phyloP scores from a whole-genome alignment of 2,329 filamentous ascomycete species.

The Colletotrichum sp. region DNA sequence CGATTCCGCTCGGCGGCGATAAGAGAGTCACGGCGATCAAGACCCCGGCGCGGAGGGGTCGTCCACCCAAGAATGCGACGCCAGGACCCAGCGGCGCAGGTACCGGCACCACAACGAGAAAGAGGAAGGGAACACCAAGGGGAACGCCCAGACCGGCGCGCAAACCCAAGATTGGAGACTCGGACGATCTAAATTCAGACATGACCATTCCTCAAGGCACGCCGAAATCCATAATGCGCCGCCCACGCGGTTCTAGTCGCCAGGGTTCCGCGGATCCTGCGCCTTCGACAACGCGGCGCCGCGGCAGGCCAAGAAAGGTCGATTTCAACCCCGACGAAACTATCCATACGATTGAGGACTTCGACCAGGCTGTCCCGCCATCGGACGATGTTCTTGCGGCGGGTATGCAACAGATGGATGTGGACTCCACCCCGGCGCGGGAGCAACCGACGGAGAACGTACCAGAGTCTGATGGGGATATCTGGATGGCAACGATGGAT shows the following conservation, averaged over 20 bases:
- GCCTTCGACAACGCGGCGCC: slow-evolving; percentile 1
- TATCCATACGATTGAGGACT: slow-evolving; percentile 27
- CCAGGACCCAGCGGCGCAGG: slow-evolving; percentile 44
- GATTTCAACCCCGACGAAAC: slow-evolving; percentile 13
- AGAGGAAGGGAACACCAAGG: slow-evolving; percentile 50
- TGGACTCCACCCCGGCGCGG: slow-evolving; percentile 29
- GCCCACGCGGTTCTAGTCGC: slow-evolving; percentile 19
- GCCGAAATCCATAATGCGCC: slow-evolving; percentile 32
- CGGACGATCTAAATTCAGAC: slow-evolving; percentile 31
- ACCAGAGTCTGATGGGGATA: slow-evolving; percentile 43
- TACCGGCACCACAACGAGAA: slow-evolving; percentile 40
- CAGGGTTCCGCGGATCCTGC: slow-evolving; percentile 3
- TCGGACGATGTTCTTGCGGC: slow-evolving; percentile 18
- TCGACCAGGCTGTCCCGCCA: neutral
- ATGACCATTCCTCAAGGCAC: slow-evolving; percentile 31
- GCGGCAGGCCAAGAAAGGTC: slow-evolving; percentile 11
- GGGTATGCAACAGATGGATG: slow-evolving; percentile 32
- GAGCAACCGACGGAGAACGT: neutral
- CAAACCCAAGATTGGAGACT: slow-evolving; percentile 29
- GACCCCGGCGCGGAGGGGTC: slow-evolving; percentile 49
- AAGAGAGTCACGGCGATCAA: slow-evolving; percentile 36
- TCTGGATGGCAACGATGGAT: slow-evolving; percentile 49
- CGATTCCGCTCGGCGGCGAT: slow-evolving; percentile 56
- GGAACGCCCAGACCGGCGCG: slow-evolving; percentile 38
- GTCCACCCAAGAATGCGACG: slow-evolving; percentile 56